Evolutionary conservation across 2,329 filamentous ascomycete genomes (phyloP).

Genomic region (Conoideocrella luteorostrata): DNA sequence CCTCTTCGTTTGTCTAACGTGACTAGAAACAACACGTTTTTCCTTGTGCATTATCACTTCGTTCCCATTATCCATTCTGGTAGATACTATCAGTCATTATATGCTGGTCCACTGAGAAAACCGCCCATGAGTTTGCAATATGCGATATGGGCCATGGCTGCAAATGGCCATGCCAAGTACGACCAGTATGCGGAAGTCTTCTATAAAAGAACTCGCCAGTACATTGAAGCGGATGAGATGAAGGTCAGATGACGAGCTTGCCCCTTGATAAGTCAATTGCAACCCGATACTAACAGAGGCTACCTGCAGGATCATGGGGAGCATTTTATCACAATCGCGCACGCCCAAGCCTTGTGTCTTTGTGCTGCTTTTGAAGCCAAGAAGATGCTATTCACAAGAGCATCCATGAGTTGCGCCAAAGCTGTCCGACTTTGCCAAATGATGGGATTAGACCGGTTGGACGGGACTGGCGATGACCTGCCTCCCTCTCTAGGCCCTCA

Average conservation of each 20-base stretch:
- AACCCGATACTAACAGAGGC: too few species aligned
- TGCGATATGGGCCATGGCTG: conserved; percentile 78
- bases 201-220: conserved; percentile 75
- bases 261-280: too few species aligned
- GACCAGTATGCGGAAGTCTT: conserved; percentile 66
- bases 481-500: conserved; percentile 69
- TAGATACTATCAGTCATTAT: conserved; percentile 69
- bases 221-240: conserved; percentile 79
- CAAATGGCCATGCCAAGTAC: conserved; percentile 67
- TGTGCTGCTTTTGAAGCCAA: conserved; percentile 77
- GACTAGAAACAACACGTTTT: conserved; percentile 66
- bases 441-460: conserved; percentile 76
- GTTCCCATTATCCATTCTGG: conserved; percentile 72
- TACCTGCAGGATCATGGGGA: conserved; percentile 66
- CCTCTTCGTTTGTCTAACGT: conserved; percentile 3
- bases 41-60: conserved; percentile 64
- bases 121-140: conserved; percentile 82
- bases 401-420: conserved; percentile 74
- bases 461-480: conserved; percentile 57
- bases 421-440: conserved; percentile 68
- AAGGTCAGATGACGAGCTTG: conserved; percentile 42
- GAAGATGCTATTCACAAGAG: conserved; percentile 75
- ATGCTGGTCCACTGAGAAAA: conserved; percentile 63
- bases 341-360: conserved; percentile 75
- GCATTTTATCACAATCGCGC: conserved; percentile 67